phyloP scores from a whole-genome alignment of 331 rosid species.

The Telfairia occidentalis region DNA sequence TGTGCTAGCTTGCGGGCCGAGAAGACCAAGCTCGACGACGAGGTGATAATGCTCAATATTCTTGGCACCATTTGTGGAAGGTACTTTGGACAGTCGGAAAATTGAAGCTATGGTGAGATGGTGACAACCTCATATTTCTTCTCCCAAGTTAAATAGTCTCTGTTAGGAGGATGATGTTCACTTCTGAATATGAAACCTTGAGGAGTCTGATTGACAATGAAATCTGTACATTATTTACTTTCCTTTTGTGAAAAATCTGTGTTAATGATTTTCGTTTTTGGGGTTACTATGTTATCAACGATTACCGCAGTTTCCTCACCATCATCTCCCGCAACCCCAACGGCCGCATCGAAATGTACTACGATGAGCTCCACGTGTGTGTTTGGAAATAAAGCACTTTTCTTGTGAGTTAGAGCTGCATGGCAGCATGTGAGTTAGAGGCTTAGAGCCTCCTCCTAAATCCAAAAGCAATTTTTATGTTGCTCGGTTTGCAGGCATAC shows the following conservation, averaged over 20 bases:
- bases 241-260: neutral
- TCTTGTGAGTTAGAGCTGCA: too few relatives aligned
- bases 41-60: constrained; percentile 66
- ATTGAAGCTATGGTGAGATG: constrained; percentile 12
- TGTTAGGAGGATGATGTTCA: neutral
- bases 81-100: constrained; percentile 72
- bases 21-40: constrained; percentile 48
- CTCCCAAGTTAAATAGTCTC: neutral
- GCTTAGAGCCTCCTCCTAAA: too few relatives aligned
- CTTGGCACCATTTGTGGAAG: constrained; percentile 58
- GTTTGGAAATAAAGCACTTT: too few relatives aligned
- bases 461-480: too few relatives aligned
- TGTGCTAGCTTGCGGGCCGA: constrained; percentile 59
- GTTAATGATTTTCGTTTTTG: neutral
- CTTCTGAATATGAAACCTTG: neutral
- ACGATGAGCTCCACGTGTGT: too few relatives aligned
- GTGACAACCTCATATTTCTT: neutral
- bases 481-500: too few relatives aligned
- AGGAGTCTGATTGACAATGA: neutral
- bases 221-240: neutral
- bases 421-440: too few relatives aligned
- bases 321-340: too few relatives aligned
- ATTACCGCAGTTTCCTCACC: too few relatives aligned
- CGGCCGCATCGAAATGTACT: too few relatives aligned
- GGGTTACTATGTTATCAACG: too few relatives aligned